Evolutionary conservation across 2,329 filamentous ascomycete species (phyloP).

Genomic region (Colletotrichum somersetense): DNA sequence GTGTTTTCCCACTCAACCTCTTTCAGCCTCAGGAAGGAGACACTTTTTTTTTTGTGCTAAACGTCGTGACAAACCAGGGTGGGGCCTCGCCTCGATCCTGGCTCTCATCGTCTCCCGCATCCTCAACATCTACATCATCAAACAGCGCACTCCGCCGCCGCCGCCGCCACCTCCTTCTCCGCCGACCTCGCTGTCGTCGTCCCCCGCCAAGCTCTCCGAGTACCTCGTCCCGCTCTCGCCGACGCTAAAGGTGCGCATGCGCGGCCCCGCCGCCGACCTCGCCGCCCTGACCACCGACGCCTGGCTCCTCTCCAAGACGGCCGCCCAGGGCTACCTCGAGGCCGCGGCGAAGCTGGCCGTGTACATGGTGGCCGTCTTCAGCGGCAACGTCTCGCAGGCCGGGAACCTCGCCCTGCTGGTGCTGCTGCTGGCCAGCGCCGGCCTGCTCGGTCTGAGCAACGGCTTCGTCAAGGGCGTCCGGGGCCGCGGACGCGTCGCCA

Average conservation of each 20-base stretch:
- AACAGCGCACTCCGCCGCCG: constrained; percentile 56
- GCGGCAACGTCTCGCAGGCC: constrained; percentile 66
- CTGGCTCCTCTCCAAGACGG: constrained; percentile 67
- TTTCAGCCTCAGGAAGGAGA: neutral
- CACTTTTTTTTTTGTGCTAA: constrained; percentile 41
- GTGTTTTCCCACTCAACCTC: neutral
- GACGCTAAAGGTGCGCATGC: constrained; percentile 64
- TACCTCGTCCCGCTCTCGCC: constrained; percentile 66
- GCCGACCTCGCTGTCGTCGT: constrained; percentile 16
- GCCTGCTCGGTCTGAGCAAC: constrained; percentile 67
- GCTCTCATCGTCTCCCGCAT: constrained; percentile 66
- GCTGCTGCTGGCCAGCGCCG: constrained; percentile 65
- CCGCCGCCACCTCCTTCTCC: constrained; percentile 20
- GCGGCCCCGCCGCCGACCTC: constrained; percentile 67
- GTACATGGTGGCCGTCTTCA: constrained; percentile 67
- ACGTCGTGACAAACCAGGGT: constrained; percentile 48
- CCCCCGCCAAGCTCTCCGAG: constrained; percentile 52
- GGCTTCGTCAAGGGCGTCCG: constrained; percentile 59
- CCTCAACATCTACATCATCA: constrained; percentile 69
- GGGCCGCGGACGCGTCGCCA: constrained; percentile 64
- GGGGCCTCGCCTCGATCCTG: constrained; percentile 61
- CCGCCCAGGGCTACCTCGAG: constrained; percentile 64
- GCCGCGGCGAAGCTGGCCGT: constrained; percentile 68
- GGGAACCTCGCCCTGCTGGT: constrained; percentile 65
- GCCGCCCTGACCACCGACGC: constrained; percentile 69